Base-by-base conservation (phyloP, 441 rosid species). In the Brassica balearica region DNA sequence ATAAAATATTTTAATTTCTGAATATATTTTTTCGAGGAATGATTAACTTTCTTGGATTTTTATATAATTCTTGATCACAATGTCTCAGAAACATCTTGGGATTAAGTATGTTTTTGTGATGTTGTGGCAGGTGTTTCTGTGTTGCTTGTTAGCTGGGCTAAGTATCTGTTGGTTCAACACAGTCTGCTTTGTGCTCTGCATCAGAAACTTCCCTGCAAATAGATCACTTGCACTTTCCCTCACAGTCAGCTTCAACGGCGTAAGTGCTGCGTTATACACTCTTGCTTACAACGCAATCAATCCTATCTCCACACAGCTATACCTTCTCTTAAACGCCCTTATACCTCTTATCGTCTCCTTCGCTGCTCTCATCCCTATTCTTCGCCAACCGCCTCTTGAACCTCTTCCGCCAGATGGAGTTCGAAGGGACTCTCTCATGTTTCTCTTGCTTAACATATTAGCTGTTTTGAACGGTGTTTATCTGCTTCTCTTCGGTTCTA, bases 151-250 rank as follows among this genome's bases (percentile, higher is more conserved):
- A 73, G 92, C 96, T 56, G 99, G 99, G 73, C 88, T 91, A 68
- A 95, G 98, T 85, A 95, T 95, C 66, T 93, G 97, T 67, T 95
- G 98, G 99, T 95, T 95, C 87, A 95, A 95, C 92, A 95, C 99
- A 8, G 96, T 93, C 3, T 95, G 98, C 72, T 93, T 91, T 76
- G 96, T 93, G 61, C 95, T 93, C 32, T 95, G 98, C 92, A 88
- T 93, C 64, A 83, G 84, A 32, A 95, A 93, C 79, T 93, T 95
- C 86, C 91, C 93, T 14, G 80, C 82, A n/a, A 93, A 87, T 72
- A 79, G 95, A 73, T 78, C 98, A 63, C 88, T 95, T 17, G 99
- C 99, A 22, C 77, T 93, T 5, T 92, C 98, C 14, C 96, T 95
- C 14, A 95, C 99, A n/a, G 90, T 92, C 11, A 87, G 97, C 87